These are phyloP conservation scores for Pouteria campechiana DNA, from an alignment of 179 eudicot genomes.

Conservation along the genomic window DNA sequence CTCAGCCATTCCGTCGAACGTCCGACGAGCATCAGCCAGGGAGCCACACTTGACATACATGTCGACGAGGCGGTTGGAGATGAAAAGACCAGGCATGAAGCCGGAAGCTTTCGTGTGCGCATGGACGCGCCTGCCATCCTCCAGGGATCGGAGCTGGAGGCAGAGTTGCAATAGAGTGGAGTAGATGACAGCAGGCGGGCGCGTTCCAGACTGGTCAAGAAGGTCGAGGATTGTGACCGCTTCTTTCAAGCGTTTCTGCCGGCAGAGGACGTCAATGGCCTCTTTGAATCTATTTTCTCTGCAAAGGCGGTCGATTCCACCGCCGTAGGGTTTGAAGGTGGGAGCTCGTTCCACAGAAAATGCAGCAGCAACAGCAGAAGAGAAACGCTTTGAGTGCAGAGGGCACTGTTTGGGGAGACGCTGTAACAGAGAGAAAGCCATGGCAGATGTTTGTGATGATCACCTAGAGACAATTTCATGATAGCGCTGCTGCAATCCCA, in stretches of 20 bases:
- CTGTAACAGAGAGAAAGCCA: too few species aligned
- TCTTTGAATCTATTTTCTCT: constrained; percentile 20
- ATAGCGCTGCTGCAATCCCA: too few species aligned
- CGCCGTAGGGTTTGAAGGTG: constrained; percentile 1
- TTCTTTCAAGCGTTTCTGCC: constrained; percentile 39
- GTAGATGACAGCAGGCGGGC: constrained; percentile 21
- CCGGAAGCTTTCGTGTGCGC: constrained; percentile 28
- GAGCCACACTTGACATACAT: constrained; percentile 49
- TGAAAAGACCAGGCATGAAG: constrained; percentile 39
- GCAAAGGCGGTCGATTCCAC: constrained; percentile 6
- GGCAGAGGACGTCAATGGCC: constrained; percentile 33
- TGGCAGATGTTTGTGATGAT: too few species aligned
- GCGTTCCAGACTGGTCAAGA: too few species aligned
- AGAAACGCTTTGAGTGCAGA: too few species aligned
- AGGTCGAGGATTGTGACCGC: constrained; percentile 32
- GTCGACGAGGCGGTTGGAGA: constrained; percentile 43
- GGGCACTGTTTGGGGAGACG: too few species aligned
- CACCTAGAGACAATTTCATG: too few species aligned
- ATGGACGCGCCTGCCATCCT: constrained; percentile 53
- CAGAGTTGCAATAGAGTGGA: constrained; percentile 32
- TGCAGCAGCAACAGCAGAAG: too few species aligned
- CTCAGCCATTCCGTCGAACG: constrained; percentile 51
- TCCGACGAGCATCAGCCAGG: constrained; percentile 39
- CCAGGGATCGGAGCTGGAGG: constrained; percentile 28
- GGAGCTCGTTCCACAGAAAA: too few species aligned